phyloP scores from a whole-genome alignment of 805 yeast species.

The Suhomyces faveliae region DNA sequence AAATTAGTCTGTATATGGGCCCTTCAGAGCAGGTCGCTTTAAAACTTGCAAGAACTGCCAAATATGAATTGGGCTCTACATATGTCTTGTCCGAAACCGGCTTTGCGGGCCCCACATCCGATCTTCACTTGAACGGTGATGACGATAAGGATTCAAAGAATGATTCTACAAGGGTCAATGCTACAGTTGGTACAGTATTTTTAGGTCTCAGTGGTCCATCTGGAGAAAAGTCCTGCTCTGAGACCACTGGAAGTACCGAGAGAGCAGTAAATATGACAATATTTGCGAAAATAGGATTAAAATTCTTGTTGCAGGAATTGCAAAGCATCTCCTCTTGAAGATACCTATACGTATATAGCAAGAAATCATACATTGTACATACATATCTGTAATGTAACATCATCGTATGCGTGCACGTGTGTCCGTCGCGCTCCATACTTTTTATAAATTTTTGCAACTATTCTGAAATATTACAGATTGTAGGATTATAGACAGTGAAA shows the following conservation, averaged over 20 bases:
- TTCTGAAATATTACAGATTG: neutral
- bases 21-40: conserved; percentile 75
- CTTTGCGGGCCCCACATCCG: conserved; percentile 73
- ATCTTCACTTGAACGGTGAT: conserved; percentile 36
- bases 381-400: neutral
- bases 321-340: neutral
- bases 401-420: neutral
- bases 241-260: conserved; percentile 47
- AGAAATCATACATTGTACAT: neutral
- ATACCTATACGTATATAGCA: neutral
- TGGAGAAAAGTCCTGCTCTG: conserved; percentile 48
- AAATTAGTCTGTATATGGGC: conserved; percentile 72
- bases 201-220: conserved; percentile 69
- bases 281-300: conserved; percentile 68
- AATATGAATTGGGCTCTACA: conserved; percentile 79
- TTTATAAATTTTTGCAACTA: neutral
- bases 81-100: conserved; percentile 85
- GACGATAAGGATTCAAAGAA: conserved; percentile 18
- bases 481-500: neutral
- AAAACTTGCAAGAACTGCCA: conserved; percentile 73
- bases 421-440: neutral
- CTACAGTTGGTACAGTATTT: conserved; percentile 63
- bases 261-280: conserved; percentile 70
- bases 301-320: conserved; percentile 54
- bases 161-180: conserved; percentile 5